Evolutionary conservation across 1,284 basidiomycete genomes (phyloP).

Genomic region (Trichosporon sp.): DNA sequence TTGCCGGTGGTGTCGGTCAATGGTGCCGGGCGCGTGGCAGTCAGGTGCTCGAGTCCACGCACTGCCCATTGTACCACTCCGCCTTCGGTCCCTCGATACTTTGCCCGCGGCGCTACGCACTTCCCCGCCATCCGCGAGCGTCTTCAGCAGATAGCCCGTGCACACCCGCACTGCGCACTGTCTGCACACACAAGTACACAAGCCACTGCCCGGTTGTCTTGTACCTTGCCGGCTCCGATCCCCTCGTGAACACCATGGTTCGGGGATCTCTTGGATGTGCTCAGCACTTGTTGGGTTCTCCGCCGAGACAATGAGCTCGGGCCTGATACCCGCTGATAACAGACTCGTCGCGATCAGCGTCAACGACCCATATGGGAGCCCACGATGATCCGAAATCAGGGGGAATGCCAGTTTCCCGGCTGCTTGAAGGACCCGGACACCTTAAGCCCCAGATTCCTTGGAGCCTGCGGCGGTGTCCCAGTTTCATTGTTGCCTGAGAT

Average conservation of each 20-base stretch:
- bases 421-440: neutral
- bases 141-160: neutral
- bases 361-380: neutral
- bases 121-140: conserved; percentile 2
- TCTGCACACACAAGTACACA: neutral
- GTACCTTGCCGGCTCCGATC: neutral
- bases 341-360: neutral
- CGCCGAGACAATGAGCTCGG: neutral
- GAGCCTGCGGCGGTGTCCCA: too few species aligned
- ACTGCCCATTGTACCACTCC: neutral
- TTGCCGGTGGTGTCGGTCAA: neutral
- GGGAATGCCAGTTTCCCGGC: neutral
- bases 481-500: neutral
- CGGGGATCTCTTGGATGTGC: neutral
- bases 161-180: neutral
- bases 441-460: neutral
- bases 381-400: neutral
- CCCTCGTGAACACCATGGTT: neutral
- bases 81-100: neutral
- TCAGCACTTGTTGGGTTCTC: neutral
- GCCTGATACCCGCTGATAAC: neutral
- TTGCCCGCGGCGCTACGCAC: neutral
- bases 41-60: conserved; percentile 16
- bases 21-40: neutral
- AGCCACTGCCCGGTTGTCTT: conserved; percentile 11